Evolutionary conservation across 1,139 yeast species (phyloP), one percentile per base, ranked within the genome.

Genomic region (Geotrichum klebahnii): DNA sequence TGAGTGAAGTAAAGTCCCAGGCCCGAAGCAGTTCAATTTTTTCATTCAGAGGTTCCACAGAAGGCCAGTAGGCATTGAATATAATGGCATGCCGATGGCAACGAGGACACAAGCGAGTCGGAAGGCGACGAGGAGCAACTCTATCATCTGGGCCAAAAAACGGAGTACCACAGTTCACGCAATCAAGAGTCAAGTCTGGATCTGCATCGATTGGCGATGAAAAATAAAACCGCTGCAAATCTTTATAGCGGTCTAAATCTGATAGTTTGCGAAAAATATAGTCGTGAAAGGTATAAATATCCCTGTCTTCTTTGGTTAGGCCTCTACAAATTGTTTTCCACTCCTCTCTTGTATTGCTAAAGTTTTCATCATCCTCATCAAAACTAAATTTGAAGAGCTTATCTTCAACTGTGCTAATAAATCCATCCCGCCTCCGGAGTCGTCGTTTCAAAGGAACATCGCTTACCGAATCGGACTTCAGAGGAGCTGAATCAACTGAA

Each of bases 1-100:
- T 44, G 14, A 49, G 16, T 22, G 48, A 48, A 5, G 53, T 45
- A 32, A 52, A 51, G 37, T 51, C 53, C 53, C 53, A 51, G 9
- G 53, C 50, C 12, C 55, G 26, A 9, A 43, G 24, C 2, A 62
- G 55, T 28, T 53, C 60, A 32, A 62, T 55, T 22, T 37, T 39
- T 16, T 50, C 57, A 2, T 48, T 54, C 28, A 51, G 50, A 2
- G 46, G 20, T 4, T 41, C 51, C 16, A 51, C 37, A 1, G 59
- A 55, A 3, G 69, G 69, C 69, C 69, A 66, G 33, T 46, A 54
- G 4, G 61, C 52, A 41, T 55, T 55, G 52, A 62, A 66, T 4
- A 66, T 45, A 2, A 55, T 41, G 4, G 61, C 61, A 36, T 65
- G 69, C n/a, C 69, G 58, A 44, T 61, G 59, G 44, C 69, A 66